A percentile compares a stretch with the other conserved stretches of the same genome.
phyloP scores from a whole-genome alignment of 176 grass and related monocot species.

The Zoysia pacifica region DNA sequence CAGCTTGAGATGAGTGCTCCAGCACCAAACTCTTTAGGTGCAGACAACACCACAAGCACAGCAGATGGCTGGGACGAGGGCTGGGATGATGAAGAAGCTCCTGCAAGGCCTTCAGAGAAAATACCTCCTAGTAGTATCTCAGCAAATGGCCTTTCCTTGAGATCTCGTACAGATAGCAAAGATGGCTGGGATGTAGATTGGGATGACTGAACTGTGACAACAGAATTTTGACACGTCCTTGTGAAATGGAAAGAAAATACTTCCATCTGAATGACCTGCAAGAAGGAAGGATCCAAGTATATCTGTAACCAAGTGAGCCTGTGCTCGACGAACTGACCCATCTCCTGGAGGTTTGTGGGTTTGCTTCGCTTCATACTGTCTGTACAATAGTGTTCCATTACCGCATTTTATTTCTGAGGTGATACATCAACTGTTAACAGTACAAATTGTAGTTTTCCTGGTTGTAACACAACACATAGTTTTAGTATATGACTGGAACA shows the following conservation, averaged over 20 bases:
- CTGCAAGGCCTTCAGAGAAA: constrained; percentile 47
- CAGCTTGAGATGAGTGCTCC: constrained; percentile 89
- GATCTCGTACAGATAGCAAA: constrained; percentile 58
- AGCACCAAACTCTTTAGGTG: constrained; percentile 37
- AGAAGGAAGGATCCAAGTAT: constrained; percentile 9
- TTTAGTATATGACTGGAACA: constrained; percentile 23
- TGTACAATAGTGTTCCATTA: constrained; percentile 40
- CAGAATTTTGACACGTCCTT: neutral
- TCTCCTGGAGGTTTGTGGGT: constrained; percentile 27
- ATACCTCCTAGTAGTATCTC: constrained; percentile 45
- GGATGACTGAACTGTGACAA: constrained; percentile 65
- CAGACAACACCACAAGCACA: constrained; percentile 43
- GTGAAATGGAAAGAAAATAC: constrained; percentile 10
- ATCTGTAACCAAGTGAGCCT: neutral
- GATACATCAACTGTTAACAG: constrained; percentile 33
- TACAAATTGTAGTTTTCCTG: constrained; percentile 31
- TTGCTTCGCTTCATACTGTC: constrained; percentile 26
- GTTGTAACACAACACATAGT: constrained; percentile 30
- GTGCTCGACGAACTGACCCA: constrained; percentile 7
- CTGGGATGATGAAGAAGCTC: constrained; percentile 91
- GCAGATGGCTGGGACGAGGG: constrained; percentile 77
- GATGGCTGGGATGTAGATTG: constrained; percentile 93
- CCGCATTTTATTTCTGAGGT: constrained; percentile 28
- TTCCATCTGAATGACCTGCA: neutral
- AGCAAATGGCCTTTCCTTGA: constrained; percentile 63